Percentiles rank a stretch among this genome's conserved stretches.
These are phyloP conservation scores for Puccinia polysora DNA, from an alignment of 1,284 basidiomycete species.

Conservation along the genomic window DNA sequence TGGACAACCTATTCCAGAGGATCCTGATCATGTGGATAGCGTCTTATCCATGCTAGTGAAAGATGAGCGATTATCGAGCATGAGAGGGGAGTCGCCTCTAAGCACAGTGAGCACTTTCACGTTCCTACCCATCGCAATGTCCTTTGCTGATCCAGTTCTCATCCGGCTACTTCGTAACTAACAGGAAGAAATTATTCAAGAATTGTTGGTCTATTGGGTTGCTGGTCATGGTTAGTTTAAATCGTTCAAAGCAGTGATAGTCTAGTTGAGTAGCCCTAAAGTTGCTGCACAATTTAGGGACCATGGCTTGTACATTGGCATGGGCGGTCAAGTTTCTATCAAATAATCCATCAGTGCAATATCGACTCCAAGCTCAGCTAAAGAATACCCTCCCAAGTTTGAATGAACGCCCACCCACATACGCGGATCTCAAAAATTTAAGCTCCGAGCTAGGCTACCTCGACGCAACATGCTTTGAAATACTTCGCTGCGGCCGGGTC, in stretches of 20 bases:
- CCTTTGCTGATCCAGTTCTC: neutral
- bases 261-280: too few species aligned
- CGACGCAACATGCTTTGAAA: constrained; percentile 21
- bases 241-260: too few species aligned
- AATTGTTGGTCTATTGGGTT: constrained; percentile 41
- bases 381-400: constrained; percentile 18
- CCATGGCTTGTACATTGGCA: constrained; percentile 40
- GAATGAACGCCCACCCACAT: constrained; percentile 35
- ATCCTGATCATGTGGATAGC: constrained; percentile 26
- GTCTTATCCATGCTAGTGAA: constrained; percentile 18
- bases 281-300: too few species aligned
- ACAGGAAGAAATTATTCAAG: constrained; percentile 32
- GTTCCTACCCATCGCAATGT: neutral
- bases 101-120: constrained; percentile 4
- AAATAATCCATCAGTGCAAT: constrained; percentile 32
- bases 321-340: constrained; percentile 38
- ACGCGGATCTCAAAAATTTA: constrained; percentile 18
- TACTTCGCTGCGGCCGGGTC: constrained; percentile 25
- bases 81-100: constrained; percentile 7
- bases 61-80: constrained; percentile 7
- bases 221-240: constrained; percentile 39
- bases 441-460: constrained; percentile 17
- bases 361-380: constrained; percentile 18
- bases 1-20: constrained; percentile 3
- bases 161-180: neutral